Conservation (phyloP, 2,329 filamentous ascomycete genomes). For the Knufia fluminis region DNA sequence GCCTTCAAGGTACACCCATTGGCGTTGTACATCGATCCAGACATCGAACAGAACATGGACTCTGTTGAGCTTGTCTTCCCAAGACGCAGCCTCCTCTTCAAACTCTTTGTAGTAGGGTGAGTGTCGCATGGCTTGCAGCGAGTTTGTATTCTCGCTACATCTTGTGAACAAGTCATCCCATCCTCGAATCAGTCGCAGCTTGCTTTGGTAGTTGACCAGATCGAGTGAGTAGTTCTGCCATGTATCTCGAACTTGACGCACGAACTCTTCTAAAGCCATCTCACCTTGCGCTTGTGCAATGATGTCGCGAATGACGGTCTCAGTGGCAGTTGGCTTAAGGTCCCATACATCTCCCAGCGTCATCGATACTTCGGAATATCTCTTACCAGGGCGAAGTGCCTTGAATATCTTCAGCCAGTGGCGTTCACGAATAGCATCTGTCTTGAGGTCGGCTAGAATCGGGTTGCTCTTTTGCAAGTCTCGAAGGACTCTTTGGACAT, state of each 20-base stretch:
- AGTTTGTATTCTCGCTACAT: conserved; percentile 96
- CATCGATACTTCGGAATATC: conserved; percentile 89
- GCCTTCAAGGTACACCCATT: conserved; percentile 98
- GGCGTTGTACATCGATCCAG: conserved; percentile 99
- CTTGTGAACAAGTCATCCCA: conserved; percentile 98
- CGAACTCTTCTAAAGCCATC: conserved; percentile 95
- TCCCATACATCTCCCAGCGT: conserved; percentile 99
- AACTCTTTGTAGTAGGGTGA: conserved; percentile 99
- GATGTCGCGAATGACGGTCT: conserved; percentile 81
- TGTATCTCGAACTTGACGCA: conserved; percentile 90
- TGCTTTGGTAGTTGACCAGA: conserved; percentile 94
- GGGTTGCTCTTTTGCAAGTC: conserved; percentile 85
- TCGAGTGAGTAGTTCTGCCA: conserved; percentile 95
- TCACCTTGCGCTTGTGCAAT: conserved; percentile 94
- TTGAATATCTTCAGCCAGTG: conserved; percentile 99
- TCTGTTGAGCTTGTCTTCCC: conserved; percentile 97
- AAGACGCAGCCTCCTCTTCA: conserved; percentile 88
- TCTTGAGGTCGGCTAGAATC: conserved; percentile 82
- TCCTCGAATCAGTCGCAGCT: conserved; percentile 90
- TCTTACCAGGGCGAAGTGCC: conserved; percentile 79
- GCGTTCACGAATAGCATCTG: conserved; percentile 87
- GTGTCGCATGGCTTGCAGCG: conserved; percentile 95
- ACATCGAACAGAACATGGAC: conserved; percentile 97
- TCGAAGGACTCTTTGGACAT: conserved; percentile 84
- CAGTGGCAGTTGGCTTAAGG: conserved; percentile 77